Conservation (phyloP, 2,329 filamentous ascomycete species). For the Alternaria sp. region DNA sequence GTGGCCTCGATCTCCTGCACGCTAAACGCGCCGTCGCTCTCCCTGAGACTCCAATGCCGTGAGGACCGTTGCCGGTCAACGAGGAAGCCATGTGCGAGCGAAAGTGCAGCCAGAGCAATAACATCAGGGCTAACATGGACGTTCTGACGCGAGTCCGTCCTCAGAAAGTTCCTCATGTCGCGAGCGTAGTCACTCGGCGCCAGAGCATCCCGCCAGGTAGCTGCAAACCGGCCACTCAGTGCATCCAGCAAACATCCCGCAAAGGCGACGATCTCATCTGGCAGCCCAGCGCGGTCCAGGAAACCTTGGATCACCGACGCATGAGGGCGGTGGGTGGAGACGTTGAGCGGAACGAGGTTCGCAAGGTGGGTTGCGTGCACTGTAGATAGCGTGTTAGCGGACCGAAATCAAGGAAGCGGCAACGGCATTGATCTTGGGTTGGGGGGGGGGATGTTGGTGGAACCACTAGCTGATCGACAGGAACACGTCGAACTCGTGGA, state of each 20-base stretch:
- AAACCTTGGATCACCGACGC: conserved; percentile 39
- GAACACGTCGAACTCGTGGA: conserved; percentile 23
- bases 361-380: conserved; percentile 48
- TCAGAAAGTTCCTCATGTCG: conserved; percentile 26
- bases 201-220: conserved; percentile 41
- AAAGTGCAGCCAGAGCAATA: conserved; percentile 48
- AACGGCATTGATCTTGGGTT: conserved; percentile 1
- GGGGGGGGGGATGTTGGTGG: conserved; percentile 21
- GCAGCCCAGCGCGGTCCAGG: conserved; percentile 44
- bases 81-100: conserved; percentile 48
- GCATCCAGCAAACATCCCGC: conserved; percentile 52
- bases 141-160: conserved; percentile 26
- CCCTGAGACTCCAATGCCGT: conserved; percentile 46
- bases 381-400: conserved; percentile 40
- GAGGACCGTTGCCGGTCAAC: conserved; percentile 43
- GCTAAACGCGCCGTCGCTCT: conserved; percentile 36
- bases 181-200: conserved; percentile 27
- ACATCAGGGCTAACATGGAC: conserved; percentile 42
- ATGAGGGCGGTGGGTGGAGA: conserved; percentile 40
- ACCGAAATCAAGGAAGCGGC: conserved; percentile 20
- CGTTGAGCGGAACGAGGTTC: conserved; percentile 49
- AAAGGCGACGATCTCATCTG: conserved; percentile 50
- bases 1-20: conserved; percentile 46
- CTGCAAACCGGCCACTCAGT: conserved; percentile 45
- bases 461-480: conserved; percentile 33